These are phyloP conservation scores for Epichloe festucae DNA, from an alignment of 2,329 filamentous ascomycete species.

Conservation along the genomic window DNA sequence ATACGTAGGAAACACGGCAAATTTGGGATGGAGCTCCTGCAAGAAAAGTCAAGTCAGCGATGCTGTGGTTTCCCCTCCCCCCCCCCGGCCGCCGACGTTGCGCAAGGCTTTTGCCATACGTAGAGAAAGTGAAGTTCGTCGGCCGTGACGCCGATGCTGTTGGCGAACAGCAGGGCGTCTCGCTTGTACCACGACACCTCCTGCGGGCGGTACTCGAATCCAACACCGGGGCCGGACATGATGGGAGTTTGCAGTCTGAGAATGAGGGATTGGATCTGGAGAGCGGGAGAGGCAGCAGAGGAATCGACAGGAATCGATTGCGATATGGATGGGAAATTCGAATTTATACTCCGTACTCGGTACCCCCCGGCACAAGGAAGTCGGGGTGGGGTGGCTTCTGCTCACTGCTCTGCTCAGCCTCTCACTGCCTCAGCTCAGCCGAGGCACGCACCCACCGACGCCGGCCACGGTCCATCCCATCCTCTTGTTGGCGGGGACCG, in stretches of 20 bases:
- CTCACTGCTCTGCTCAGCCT: too few species aligned
- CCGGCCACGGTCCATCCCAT: too few species aligned
- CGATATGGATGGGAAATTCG: too few species aligned
- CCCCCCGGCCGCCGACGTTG: rapidly evolving
- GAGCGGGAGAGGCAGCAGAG: neutral
- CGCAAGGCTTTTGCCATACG: slow-evolving; percentile 30
- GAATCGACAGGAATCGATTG: too few species aligned
- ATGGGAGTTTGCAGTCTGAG: neutral
- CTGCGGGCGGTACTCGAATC: slow-evolving; percentile 66
- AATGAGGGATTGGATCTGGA: neutral
- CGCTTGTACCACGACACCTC: slow-evolving; percentile 78
- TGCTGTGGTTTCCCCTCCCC: neutral
- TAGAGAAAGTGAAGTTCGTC: slow-evolving; percentile 91
- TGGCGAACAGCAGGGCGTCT: slow-evolving; percentile 79
- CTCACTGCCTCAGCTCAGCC: neutral
- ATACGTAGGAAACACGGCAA: slow-evolving; percentile 82
- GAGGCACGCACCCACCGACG: neutral
- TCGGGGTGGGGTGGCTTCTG: too few species aligned
- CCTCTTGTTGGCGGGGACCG: too few species aligned
- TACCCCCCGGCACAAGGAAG: too few species aligned
- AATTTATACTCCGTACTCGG: too few species aligned
- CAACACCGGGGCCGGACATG: slow-evolving; percentile 42
- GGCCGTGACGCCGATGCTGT: slow-evolving; percentile 72
- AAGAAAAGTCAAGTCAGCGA: neutral
- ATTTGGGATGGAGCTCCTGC: slow-evolving; percentile 77